phyloP scores from a whole-genome alignment of 2,329 filamentous ascomycete species.

The Alternaria infectoria region DNA sequence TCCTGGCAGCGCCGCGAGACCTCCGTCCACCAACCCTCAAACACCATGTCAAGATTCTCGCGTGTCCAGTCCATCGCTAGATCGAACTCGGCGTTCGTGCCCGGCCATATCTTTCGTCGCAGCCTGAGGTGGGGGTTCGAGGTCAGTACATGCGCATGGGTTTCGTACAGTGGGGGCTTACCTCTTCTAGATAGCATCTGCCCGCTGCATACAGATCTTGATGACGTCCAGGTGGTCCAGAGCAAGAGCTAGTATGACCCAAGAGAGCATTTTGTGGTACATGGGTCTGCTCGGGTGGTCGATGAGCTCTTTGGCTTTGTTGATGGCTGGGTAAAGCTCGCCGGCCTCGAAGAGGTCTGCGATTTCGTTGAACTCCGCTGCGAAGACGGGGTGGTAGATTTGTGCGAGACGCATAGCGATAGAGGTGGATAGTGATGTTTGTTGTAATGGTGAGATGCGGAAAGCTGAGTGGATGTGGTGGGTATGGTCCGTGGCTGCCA shows the following conservation, averaged over 20 bases:
- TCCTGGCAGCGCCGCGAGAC: not conserved
- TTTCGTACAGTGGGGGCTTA: too few species aligned
- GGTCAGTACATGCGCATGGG: too few species aligned
- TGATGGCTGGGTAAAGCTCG: not conserved
- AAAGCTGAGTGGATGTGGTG: not conserved
- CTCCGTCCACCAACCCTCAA: not conserved
- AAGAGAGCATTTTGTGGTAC: not conserved
- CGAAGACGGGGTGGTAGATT: not conserved
- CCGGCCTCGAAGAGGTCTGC: not conserved
- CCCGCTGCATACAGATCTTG: not conserved
- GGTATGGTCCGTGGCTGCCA: not conserved
- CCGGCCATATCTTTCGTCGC: not conserved
- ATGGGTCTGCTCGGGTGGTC: not conserved
- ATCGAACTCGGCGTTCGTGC: not conserved
- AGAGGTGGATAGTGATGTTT: not conserved
- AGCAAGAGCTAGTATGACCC: not conserved
- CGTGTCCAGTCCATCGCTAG: not conserved
- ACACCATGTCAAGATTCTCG: not conserved
- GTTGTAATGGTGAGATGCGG: not conserved
- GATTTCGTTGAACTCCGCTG: not conserved
- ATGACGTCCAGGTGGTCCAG: not conserved
- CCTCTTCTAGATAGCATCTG: not conserved
- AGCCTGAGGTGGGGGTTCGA: not conserved
- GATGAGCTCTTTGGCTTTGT: not conserved
- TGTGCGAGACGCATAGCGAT: not conserved